Evolutionary conservation across 2,329 filamentous ascomycete genomes (phyloP), one percentile per base, ranked within the genome.

Genomic region (Ilyonectria mors-panacis): DNA sequence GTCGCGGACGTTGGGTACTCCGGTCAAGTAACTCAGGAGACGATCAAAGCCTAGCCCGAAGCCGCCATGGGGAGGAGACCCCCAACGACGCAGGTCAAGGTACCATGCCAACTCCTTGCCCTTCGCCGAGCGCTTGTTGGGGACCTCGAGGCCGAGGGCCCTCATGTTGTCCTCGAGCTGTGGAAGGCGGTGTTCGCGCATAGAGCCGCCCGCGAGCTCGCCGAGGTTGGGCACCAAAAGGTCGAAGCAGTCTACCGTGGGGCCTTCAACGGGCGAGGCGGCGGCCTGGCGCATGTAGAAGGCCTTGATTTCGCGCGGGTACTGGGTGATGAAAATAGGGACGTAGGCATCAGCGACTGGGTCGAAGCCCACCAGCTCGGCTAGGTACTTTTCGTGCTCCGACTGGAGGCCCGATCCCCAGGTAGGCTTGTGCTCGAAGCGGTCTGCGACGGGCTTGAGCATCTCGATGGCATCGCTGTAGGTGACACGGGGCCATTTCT

Each of bases 31-130:
- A 77, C 92, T 91, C 73, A 97, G 81, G 70, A 97, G 86, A 62
- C 95, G 89, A 84, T 98, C 95, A 78, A 97, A 97, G 9, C 95
- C 95, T 63, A 98, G 80, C 3, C 95, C 95, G 78, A 97, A 98
- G 1, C 95, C 95, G 47, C 95, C 95, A 76, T 97, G 95, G 39
- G 94, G 94, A 63, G 94, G 93, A 73, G 92, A 95, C n/a, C 95
- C 95, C 88, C 94, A 98, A 72, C 92, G 91, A 67, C 95, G 90
- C 67, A 98, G 86, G 79, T 98, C 94, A 26, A 94, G 85, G 78
- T 97, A 98, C 95, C 95, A 98, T 72, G 92, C 88, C 61, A 97
- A 81, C 33, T 77, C 72, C 54, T 67, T 76, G 21, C 73, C 65
- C 53, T 70, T 73, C 26, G 70, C 57, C n/a, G 76, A 75, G 10